Evolutionary conservation across 768 basidiomycete genomes (phyloP), one percentile per base, ranked within the genome.

Genomic region (Naganishia friedmannii): DNA sequence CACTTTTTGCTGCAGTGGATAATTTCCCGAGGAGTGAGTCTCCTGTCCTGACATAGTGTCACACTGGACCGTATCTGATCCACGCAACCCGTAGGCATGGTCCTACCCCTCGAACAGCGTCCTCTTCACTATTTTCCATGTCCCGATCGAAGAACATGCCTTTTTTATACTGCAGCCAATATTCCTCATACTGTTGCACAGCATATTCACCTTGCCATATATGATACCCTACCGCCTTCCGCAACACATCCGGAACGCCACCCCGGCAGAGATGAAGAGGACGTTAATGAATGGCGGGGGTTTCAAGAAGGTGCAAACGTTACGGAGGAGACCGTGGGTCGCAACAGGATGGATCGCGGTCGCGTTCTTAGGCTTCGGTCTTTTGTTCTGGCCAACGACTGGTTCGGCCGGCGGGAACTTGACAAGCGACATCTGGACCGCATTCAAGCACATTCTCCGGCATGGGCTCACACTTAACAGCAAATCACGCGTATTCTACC

Each of bases 151-250:
- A 74, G 79, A 80, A 74, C 78, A 80, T 65, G 37, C 78, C 29
- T 80, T 80, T 70, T 79, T 80, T 72, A 71, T 80, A 56, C 71
- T 79, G 15, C 79, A 80, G 65, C 79, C 79, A 3, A 71, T 78
- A 6, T 69, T 80, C 32, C 34, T 80, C 26, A 70, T 79, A 21
- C 67, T 80, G n/a, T 65, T 80, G 12, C 77, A 80, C 58, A 65
- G 48, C 6, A 65, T 79, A 6, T 26, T 74, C 65, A 67, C 75
- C 0, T 72, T 77, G 60, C 53, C 55, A 3, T 39, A 69, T 19
- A 58, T 77, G 46, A 37, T 80, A 7, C 75, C 78, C 15, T 80
- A 79, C 71, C 65, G 45, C 34, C n/a, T 58, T 32, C 45, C 56
- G 53, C 7, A 42, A 39, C 12, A 65, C 32, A 42, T 39, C 48